phyloP scores from a whole-genome alignment of 2,329 filamentous ascomycete genomes.

The Periconia digitata region DNA sequence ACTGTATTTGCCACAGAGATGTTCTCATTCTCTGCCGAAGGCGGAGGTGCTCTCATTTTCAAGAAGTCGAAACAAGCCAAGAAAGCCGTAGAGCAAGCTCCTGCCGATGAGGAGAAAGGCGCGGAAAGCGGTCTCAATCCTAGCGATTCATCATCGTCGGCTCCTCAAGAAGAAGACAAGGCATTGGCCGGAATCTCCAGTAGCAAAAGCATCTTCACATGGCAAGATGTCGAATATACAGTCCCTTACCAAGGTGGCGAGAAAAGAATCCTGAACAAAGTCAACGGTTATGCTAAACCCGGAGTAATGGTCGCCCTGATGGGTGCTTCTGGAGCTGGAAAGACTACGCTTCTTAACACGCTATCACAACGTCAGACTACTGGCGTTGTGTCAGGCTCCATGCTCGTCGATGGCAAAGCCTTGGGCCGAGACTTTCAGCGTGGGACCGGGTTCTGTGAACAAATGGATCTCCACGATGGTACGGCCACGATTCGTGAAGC shows the following conservation, averaged over 20 bases:
- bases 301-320: conserved; percentile 79
- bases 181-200: conserved; percentile 39
- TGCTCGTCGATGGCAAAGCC: conserved; percentile 69
- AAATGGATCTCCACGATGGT: conserved; percentile 70
- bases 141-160: conserved; percentile 21
- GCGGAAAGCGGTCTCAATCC: conserved; percentile 28
- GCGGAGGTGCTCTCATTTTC: conserved; percentile 71
- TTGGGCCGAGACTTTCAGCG: conserved; percentile 67
- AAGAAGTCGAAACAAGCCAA: conserved; percentile 67
- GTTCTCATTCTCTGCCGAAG: conserved; percentile 62
- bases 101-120: conserved; percentile 62
- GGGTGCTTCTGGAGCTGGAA: conserved; percentile 79
- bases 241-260: conserved; percentile 68
- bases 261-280: conserved; percentile 65
- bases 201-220: conserved; percentile 42
- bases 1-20: conserved; percentile 71
- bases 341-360: conserved; percentile 80
- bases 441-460: conserved; percentile 70
- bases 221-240: conserved; percentile 60
- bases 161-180: conserved; percentile 29
- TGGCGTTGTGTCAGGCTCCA: conserved; percentile 66
- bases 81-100: conserved; percentile 51
- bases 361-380: conserved; percentile 70
- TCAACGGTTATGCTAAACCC: conserved; percentile 78
- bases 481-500: conserved; percentile 69